These are phyloP conservation scores for Penicillium riverlandense DNA, from an alignment of 495 filamentous ascomycete species.

Conservation along the genomic window DNA sequence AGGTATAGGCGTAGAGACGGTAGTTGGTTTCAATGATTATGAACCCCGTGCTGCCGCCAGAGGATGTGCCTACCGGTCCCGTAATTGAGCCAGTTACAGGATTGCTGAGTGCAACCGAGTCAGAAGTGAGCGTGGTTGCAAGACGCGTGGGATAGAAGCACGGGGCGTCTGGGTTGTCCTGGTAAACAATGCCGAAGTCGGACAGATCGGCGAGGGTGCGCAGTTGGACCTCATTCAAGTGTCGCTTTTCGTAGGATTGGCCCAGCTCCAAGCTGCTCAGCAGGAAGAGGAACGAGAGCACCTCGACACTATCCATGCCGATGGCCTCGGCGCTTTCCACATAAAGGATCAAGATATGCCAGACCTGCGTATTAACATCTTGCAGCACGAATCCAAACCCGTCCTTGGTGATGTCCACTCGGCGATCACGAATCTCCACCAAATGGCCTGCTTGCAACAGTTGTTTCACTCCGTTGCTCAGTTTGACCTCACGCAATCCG, in stretches of 20 bases:
- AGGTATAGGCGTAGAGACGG: slow-evolving; percentile 93
- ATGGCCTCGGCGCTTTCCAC: slow-evolving; percentile 76
- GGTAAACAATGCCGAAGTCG: slow-evolving; percentile 90
- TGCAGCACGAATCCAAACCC: slow-evolving; percentile 94
- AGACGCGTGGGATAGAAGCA: slow-evolving; percentile 92
- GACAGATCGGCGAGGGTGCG: slow-evolving; percentile 78
- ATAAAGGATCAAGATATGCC: slow-evolving; percentile 89
- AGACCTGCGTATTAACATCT: slow-evolving; percentile 92
- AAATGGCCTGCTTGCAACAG: slow-evolving; percentile 73
- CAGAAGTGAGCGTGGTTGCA: slow-evolving; percentile 88
- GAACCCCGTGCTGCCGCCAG: slow-evolving; percentile 59
- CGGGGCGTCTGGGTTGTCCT: slow-evolving; percentile 44
- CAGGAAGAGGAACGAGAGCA: slow-evolving; percentile 92
- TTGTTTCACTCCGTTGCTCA: slow-evolving; percentile 74
- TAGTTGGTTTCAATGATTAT: slow-evolving; percentile 99
- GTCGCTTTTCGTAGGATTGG: slow-evolving; percentile 73
- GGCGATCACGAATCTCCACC: slow-evolving; percentile 56
- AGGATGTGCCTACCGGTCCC: slow-evolving; percentile 25
- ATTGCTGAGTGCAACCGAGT: slow-evolving; percentile 53
- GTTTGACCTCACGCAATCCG: slow-evolving; percentile 41
- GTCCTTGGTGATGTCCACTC: slow-evolving; percentile 71
- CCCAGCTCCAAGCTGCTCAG: slow-evolving; percentile 91
- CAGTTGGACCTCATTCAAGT: slow-evolving; percentile 71
- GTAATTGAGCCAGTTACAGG: slow-evolving; percentile 28
- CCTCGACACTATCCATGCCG: slow-evolving; percentile 80